phyloP scores from a whole-genome alignment of 371 early-diverging fungal genomes.

The Syncephalastrum sp. region DNA sequence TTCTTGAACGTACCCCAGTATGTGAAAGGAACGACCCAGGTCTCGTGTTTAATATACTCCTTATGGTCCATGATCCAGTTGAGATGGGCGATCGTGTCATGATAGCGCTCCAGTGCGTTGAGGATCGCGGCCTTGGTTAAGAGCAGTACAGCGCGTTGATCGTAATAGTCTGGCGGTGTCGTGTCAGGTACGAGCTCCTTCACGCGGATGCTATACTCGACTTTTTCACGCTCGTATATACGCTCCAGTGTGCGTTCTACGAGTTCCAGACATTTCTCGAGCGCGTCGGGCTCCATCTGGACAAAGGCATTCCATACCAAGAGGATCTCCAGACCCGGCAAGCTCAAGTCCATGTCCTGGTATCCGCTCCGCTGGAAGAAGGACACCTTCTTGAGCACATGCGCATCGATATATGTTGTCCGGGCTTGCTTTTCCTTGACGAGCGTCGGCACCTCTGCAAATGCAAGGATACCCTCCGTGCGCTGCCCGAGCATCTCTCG shows the following conservation, averaged over 20 bases:
- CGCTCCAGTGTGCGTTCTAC: conserved; percentile 45
- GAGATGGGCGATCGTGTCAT: conserved; percentile 47
- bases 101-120: conserved; percentile 38
- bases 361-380: conserved; percentile 55
- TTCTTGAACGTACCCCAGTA: conserved; percentile 52
- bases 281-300: conserved; percentile 46
- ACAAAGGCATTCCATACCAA: conserved; percentile 60
- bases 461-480: conserved; percentile 48
- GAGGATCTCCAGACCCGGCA: conserved; percentile 59
- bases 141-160: conserved; percentile 40
- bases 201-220: conserved; percentile 44
- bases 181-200: conserved; percentile 40
- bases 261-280: conserved; percentile 36
- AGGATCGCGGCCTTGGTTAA: conserved; percentile 42
- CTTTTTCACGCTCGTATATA: conserved; percentile 48
- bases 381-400: conserved; percentile 52
- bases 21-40: conserved; percentile 65
- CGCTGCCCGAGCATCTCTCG: conserved; percentile 51
- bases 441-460: conserved; percentile 43
- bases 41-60: conserved; percentile 46
- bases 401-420: conserved; percentile 56
- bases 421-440: conserved; percentile 43
- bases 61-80: conserved; percentile 63
- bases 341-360: conserved; percentile 54
- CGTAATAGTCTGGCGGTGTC: conserved; percentile 48